Evolutionary conservation across 2,329 filamentous ascomycete genomes (phyloP).

Genomic region (Talaromyces sp.): DNA sequence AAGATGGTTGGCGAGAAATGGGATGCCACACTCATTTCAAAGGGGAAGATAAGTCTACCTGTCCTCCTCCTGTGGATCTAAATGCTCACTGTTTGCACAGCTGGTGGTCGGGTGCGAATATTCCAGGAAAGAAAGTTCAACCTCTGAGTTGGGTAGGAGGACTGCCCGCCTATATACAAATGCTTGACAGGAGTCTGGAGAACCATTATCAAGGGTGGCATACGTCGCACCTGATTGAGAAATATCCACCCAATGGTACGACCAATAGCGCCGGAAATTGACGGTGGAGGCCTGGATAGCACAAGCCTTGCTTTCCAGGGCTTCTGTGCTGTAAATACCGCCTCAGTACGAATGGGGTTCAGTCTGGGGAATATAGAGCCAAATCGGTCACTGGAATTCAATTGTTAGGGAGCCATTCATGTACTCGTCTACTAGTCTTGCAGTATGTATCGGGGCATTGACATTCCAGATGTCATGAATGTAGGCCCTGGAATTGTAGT

Average conservation of each 20-base stretch:
- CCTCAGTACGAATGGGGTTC: neutral
- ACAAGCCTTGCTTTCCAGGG: neutral
- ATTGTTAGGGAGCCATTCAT: too few species aligned
- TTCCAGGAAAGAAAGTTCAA: slow-evolving; percentile 3
- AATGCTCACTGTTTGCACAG: neutral
- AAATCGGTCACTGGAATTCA: too few species aligned
- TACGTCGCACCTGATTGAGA: neutral
- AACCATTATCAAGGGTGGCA: neutral
- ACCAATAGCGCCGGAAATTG: neutral
- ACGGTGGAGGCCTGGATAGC: neutral
- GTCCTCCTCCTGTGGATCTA: neutral
- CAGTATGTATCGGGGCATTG: too few species aligned
- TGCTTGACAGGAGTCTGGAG: neutral
- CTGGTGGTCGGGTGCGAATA: slow-evolving; percentile 8
- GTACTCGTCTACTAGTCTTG: too few species aligned
- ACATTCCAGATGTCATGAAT: too few species aligned
- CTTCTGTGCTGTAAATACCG: neutral
- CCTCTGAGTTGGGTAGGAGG: slow-evolving; percentile 4
- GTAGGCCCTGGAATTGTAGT: too few species aligned
- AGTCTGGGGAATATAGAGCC: neutral
- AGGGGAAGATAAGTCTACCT: neutral
- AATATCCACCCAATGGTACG: neutral
- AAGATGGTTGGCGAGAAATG: neutral
- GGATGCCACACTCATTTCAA: neutral
- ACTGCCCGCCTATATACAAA: neutral